phyloP scores from a whole-genome alignment of 2,329 filamentous ascomycete species.

The Penicillium sclerotigenum region DNA sequence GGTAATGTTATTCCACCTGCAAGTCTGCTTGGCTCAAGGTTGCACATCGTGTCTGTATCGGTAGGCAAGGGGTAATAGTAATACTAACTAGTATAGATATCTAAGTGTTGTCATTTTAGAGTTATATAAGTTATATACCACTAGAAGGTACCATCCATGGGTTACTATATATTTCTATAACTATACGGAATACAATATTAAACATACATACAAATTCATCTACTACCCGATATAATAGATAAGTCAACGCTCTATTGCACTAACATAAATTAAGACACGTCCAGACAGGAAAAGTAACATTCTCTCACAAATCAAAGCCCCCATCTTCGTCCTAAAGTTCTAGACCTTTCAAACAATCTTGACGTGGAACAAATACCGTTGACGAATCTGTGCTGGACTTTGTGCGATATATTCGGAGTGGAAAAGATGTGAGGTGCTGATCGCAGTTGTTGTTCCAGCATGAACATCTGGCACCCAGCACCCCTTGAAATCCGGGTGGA shows the following conservation, averaged over 20 bases:
- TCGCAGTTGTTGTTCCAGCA: neutral
- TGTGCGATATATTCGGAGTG: constrained; percentile 43
- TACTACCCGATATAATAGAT: neutral
- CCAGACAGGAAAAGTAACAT: neutral
- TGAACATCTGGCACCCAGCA: constrained; percentile 8
- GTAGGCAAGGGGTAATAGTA: no score
- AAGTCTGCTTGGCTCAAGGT: no score
- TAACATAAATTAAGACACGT: neutral
- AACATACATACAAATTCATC: no score
- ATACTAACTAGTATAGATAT: no score
- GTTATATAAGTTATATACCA: no score
- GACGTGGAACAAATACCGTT: constrained; percentile 39
- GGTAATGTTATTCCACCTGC: no score
- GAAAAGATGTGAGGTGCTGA: fast-evolving
- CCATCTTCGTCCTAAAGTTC: neutral
- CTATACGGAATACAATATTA: no score
- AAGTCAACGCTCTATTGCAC: neutral
- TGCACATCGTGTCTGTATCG: no score
- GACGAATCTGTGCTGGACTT: constrained; percentile 40
- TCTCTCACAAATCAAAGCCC: neutral
- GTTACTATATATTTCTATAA: no score
- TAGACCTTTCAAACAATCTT: constrained; percentile 17
- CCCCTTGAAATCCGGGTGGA: constrained; percentile 12
- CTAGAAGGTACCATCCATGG: no score
- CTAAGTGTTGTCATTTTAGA: no score